phyloP scores from a whole-genome alignment of 2,329 filamentous ascomycete species.

The Alternaria brassicae region DNA sequence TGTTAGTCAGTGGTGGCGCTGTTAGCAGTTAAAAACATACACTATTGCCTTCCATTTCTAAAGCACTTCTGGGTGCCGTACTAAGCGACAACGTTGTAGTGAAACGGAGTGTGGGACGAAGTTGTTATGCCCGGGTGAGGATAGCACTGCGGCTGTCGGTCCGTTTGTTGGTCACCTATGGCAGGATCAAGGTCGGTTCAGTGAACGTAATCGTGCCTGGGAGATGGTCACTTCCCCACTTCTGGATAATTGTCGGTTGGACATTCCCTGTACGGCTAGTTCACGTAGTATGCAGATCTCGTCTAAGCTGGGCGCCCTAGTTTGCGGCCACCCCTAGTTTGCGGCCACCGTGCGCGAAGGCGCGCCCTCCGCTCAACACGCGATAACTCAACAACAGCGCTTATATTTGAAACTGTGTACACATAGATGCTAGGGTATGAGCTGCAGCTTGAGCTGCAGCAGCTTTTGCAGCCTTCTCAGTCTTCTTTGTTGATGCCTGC shows the following conservation, averaged over 20 bases:
- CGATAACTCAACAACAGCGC: too few species aligned
- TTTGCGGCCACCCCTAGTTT: too few species aligned
- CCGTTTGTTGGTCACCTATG: neutral
- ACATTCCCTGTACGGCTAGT: conserved; percentile 27
- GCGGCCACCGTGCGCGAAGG: too few species aligned
- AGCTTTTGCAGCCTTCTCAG: too few species aligned
- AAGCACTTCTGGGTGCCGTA: neutral
- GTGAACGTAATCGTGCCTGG: neutral
- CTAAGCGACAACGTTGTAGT: neutral
- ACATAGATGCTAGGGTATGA: too few species aligned
- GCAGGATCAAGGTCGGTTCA: neutral
- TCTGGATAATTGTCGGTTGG: conserved; percentile 21
- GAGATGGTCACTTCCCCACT: conserved; percentile 21
- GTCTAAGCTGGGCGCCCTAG: too few species aligned
- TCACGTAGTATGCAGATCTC: neutral
- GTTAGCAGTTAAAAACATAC: neutral
- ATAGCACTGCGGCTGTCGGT: neutral
- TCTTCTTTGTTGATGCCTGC: too few species aligned
- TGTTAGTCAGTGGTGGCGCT: neutral
- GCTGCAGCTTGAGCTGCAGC: too few species aligned
- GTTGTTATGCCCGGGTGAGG: neutral
- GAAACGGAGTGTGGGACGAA: neutral
- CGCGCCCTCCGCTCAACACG: too few species aligned
- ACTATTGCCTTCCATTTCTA: conserved; percentile 2
- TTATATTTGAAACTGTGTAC: too few species aligned